Percentiles rank a stretch among this genome's conserved stretches.
Conservation (phyloP, 768 basidiomycete genomes). For the Lactarius tabidus region DNA sequence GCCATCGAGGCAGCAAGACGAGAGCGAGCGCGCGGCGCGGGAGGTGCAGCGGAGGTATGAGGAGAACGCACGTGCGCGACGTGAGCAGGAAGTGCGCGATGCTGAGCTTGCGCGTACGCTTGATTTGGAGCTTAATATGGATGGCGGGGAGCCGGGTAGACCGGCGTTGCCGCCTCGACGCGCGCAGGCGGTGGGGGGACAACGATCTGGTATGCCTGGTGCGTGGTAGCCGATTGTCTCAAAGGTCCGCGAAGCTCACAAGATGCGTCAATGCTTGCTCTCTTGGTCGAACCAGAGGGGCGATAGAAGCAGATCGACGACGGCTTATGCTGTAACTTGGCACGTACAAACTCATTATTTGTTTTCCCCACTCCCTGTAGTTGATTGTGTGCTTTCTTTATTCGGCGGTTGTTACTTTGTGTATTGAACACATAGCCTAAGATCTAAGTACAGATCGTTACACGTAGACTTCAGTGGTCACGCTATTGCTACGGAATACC, state of each 20-base stretch:
- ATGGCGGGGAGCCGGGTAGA: not conserved
- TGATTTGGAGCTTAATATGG: slow-evolving; percentile 24
- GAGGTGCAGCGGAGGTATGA: slow-evolving; percentile 21
- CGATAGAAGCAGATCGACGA: not conserved
- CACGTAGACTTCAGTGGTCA: not conserved
- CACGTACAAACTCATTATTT: not conserved
- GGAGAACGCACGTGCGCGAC: slow-evolving; percentile 8
- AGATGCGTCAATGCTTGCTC: not conserved
- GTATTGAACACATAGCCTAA: not conserved
- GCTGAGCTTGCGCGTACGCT: slow-evolving; percentile 25
- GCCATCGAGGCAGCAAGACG: not conserved
- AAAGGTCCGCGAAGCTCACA: not conserved
- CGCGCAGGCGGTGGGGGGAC: not conserved
- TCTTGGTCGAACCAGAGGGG: not conserved
- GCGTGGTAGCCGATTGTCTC: slow-evolving; percentile 1
- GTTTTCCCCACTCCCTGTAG: not conserved
- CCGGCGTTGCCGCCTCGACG: not conserved
- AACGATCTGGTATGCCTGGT: not conserved
- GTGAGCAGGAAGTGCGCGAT: slow-evolving; percentile 25
- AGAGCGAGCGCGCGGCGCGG: slow-evolving; percentile 14
- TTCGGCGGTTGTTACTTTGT: not conserved
- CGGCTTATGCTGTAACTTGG: not conserved
- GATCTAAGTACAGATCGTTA: not conserved
- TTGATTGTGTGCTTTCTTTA: not conserved
- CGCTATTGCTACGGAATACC: not conserved